Base-by-base conservation (phyloP, 1,139 yeast species). In the Candida tropicalis region DNA sequence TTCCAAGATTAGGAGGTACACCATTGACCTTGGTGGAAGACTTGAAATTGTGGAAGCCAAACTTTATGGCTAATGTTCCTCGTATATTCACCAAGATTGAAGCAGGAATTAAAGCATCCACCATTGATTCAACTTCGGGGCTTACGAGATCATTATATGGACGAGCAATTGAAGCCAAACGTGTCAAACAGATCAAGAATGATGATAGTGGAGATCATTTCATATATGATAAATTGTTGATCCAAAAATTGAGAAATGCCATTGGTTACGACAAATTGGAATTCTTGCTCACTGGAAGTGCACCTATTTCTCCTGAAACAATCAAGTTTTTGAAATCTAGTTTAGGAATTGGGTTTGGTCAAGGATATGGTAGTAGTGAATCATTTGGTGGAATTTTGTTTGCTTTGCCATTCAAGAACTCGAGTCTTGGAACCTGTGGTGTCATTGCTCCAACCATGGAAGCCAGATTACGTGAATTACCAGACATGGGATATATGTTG, bases 361-460 rank as follows among this genome's bases (percentile, higher is more conserved):
- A 86, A 62, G 95, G 95, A 17, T 87, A 86, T 59, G 95, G 95
- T 1, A 68, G 84, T 47, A 87, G 95, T 4, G 95, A 87, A 60
- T 70, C 87, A 1, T 81, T 81, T 63, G 87, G 88, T 4, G 91
- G 89, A 11, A 60, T 80, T 41, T 68, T 77, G 40, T 55, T 77
- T 25, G 62, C 79, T 15, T 65, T 51, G 22, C 56, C 68, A 63
- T 73, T 32, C 77, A 76, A 39, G 16, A 40, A 43, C 13, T 32
- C 41, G 5, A 36, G 41, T 36, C 72, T 77, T 3, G 88, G 87
- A 3, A 71, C 84, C 5, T 82, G 87, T 60, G 95, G 95, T 10
- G 71, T 85, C 2, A 68, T 78, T 17, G 68, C 77, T 28, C 55
- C 76, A 5, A 63, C 80, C 39, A 57, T 70, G 26, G 95, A 87